A percentile compares a stretch with the other conserved stretches of the same genome.
Evolutionary conservation across 108 stramenopile genomes (phyloP).

Genomic region (Licmophora abbreviata): DNA sequence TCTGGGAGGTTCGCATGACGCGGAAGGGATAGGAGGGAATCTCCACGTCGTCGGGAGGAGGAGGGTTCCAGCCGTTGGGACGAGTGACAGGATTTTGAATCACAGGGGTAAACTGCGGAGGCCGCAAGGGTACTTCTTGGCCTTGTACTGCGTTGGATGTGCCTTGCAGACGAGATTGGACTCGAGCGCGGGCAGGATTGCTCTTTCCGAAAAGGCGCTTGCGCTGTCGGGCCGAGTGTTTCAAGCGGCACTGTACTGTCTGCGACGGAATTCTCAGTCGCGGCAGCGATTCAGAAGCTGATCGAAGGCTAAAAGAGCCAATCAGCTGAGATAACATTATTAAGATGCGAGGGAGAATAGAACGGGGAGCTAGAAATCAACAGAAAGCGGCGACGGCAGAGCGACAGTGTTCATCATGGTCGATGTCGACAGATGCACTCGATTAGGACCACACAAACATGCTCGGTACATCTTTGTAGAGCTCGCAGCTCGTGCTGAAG

Average conservation of each 20-base stretch:
- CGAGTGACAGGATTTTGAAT: slow-evolving; percentile 46
- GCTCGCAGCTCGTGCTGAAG: too few species aligned
- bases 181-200: slow-evolving; percentile 54
- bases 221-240: slow-evolving; percentile 70
- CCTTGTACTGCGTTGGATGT: slow-evolving; percentile 9
- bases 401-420: too few species aligned
- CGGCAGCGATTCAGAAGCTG: too few species aligned
- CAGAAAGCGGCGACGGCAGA: too few species aligned
- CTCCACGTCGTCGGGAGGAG: slow-evolving; percentile 26
- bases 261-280: too few species aligned
- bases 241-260: slow-evolving; percentile 27
- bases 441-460: too few species aligned
- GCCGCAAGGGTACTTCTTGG: slow-evolving; percentile 13
- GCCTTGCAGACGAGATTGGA: slow-evolving; percentile 28
- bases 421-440: too few species aligned
- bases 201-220: slow-evolving; percentile 75
- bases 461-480: too few species aligned
- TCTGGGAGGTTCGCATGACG: slow-evolving; percentile 55
- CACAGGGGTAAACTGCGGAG: slow-evolving; percentile 7
- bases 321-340: too few species aligned
- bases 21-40: slow-evolving; percentile 65
- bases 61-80: slow-evolving; percentile 75
- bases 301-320: too few species aligned
- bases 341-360: too few species aligned
- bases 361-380: too few species aligned